Conservation (phyloP, 768 basidiomycete genomes). For the Gautieria morchelliformis region DNA sequence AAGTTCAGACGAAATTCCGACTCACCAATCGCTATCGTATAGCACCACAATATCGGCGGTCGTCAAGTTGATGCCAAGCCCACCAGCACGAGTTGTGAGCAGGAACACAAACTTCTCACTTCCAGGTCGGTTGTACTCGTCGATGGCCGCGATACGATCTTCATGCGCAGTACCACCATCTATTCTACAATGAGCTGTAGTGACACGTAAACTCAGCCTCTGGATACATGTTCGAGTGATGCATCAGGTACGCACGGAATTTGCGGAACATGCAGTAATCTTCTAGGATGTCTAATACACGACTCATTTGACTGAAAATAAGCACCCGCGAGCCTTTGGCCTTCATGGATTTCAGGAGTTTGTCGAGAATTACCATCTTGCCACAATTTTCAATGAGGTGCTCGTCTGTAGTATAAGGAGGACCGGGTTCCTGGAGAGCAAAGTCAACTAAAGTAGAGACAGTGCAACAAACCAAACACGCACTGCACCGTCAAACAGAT, state of each 20-base stretch:
- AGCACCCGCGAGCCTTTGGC: conserved; percentile 89
- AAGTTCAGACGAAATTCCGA: conserved; percentile 2
- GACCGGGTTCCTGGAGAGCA: conserved; percentile 73
- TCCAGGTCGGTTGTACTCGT: conserved; percentile 92
- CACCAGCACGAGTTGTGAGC: conserved; percentile 93
- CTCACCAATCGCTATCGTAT: conserved; percentile 93
- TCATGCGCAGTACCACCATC: conserved; percentile 95
- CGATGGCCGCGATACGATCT: conserved; percentile 89
- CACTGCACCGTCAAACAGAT: conserved; percentile 88
- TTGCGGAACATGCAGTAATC: conserved; percentile 91
- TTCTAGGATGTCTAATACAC: conserved; percentile 95
- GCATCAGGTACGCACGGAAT: conserved; percentile 53
- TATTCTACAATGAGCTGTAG: conserved; percentile 89
- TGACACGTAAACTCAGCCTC: conserved; percentile 5
- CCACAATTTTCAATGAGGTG: conserved; percentile 91
- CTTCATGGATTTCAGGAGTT: conserved; percentile 79
- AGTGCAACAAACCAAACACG: conserved; percentile 13
- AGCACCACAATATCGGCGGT: conserved; percentile 91
- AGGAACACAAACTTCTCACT: conserved; percentile 96
- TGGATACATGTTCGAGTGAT: background rate
- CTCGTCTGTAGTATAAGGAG: conserved; percentile 96
- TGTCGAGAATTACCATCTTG: conserved; percentile 97
- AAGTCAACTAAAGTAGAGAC: background rate
- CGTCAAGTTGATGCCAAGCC: conserved; percentile 93
- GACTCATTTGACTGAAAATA: conserved; percentile 99